These are phyloP conservation scores for Gonium pectorale DNA, from an alignment of 139 green algal species.

Conservation along the genomic window DNA sequence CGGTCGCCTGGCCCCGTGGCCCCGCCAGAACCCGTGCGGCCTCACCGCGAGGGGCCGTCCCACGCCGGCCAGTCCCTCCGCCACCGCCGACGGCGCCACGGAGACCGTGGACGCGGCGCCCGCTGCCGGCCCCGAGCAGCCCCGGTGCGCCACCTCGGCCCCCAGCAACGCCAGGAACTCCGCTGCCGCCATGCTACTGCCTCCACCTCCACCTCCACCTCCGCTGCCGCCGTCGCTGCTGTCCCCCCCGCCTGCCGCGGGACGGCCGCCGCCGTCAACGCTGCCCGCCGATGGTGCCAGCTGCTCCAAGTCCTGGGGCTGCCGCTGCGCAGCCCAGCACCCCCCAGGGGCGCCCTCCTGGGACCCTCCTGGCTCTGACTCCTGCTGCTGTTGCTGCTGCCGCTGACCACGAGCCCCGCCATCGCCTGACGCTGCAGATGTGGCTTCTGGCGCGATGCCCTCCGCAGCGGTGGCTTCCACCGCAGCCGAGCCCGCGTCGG, in stretches of 20 bases:
- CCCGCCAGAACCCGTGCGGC: background rate
- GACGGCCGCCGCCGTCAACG: background rate
- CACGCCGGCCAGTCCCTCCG: background rate
- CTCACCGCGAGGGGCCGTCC: too few species aligned
- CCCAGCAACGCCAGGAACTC: conserved; percentile 25
- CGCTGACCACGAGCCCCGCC: background rate
- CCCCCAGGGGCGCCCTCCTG: background rate
- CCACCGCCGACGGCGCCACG: background rate
- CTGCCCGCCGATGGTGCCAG: background rate
- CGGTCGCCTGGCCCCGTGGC: background rate
- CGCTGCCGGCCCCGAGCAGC: background rate
- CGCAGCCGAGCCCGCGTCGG: too few species aligned
- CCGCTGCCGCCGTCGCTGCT: background rate
- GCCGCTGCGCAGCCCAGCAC: background rate
- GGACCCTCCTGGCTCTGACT: background rate
- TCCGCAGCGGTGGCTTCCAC: too few species aligned
- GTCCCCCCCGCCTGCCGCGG: background rate
- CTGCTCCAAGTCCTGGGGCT: background rate
- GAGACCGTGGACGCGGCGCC: background rate
- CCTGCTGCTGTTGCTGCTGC: background rate
- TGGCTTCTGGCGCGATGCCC: too few species aligned
- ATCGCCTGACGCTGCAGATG: background rate
- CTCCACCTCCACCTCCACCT: background rate
- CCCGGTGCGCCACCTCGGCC: background rate
- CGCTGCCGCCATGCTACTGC: background rate